Evolutionary conservation across 345 rosid genomes (phyloP), one percentile per base, ranked within the genome.

Genomic region (Aquilaria sinensis): DNA sequence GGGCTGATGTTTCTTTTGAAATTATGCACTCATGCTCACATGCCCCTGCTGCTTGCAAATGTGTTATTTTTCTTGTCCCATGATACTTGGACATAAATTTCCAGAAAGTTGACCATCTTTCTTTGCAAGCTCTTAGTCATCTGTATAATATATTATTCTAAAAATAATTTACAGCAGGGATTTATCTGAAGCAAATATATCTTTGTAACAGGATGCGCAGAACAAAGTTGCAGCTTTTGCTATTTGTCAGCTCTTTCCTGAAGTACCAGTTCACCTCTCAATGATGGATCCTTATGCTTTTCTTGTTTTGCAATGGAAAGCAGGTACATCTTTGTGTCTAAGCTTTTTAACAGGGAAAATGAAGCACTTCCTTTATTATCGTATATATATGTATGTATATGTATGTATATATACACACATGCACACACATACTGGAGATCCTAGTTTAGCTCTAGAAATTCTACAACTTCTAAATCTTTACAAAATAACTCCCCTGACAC

Each of bases 221-320:
- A 92, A 89, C 57, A 81, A 76, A 76, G 83, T 81, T 58, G 96
- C 98, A 9, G 83, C 96, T 66, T 84, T 79, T 71, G 86, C 98
- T 65, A 89, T 92, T 60, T 76, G 78, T 72, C 80, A 82, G 68
- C 69, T 92, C 31, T 89, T 92, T 78, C 81, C 93, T 12, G 90
- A 87, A 75, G 74, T 81, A 64, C 96, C 98, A 13, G 63, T 84
- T 74, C 87, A 92, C 72, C 77, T 87, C 57, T 79, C 76, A 68
- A 75, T 87, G 34, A 80, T 74, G 2, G 86, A 89, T 68, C 96
- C 96, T 11, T 89, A 87, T 74, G 85, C 87, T 58, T 87, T 93
- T 14, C 85, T 83, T 66, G 73, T 81, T 60, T 63, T 87, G 74
- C 77, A 49, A 51, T 89, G 96, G 96, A 85, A 82, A 74, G 85